These are phyloP conservation scores for Aspergillus sclerotioniger DNA, from an alignment of 495 filamentous ascomycete species.

Conservation along the genomic window DNA sequence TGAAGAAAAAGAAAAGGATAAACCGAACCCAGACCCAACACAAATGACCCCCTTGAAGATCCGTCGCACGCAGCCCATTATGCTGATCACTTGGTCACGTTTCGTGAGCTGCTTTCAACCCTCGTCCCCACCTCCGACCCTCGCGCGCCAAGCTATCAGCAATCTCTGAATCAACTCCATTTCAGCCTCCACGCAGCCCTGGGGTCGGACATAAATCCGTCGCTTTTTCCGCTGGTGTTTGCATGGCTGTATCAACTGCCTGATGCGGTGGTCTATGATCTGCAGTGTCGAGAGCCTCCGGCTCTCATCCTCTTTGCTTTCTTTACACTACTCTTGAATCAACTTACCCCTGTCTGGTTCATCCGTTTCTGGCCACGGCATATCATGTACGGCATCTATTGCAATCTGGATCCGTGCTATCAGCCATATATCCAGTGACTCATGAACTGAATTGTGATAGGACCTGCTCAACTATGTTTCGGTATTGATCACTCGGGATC, in stretches of 20 bases:
- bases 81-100: neutral
- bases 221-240: constrained; percentile 7
- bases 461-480: too few relatives aligned
- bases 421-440: constrained; percentile 7
- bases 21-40: neutral
- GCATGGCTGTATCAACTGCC: constrained; percentile 12
- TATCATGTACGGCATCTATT: constrained; percentile 10
- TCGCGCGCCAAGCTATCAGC: neutral
- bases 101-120: neutral
- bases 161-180: neutral
- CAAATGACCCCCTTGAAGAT: neutral
- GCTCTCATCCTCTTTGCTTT: constrained; percentile 12
- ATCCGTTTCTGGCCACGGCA: constrained; percentile 13
- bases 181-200: neutral
- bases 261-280: constrained; percentile 5
- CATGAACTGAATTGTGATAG: neutral
- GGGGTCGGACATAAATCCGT: neutral
- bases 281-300: constrained; percentile 6
- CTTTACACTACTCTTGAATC: constrained; percentile 12
- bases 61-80: neutral
- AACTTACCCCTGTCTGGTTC: constrained; percentile 11
- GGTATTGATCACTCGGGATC: too few relatives aligned
- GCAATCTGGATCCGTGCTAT: neutral
- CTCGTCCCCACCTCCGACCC: neutral
- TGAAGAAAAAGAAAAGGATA: neutral